Evolutionary conservation across 805 yeast species (phyloP).

Genomic region (Kazachstania psychrophila): DNA sequence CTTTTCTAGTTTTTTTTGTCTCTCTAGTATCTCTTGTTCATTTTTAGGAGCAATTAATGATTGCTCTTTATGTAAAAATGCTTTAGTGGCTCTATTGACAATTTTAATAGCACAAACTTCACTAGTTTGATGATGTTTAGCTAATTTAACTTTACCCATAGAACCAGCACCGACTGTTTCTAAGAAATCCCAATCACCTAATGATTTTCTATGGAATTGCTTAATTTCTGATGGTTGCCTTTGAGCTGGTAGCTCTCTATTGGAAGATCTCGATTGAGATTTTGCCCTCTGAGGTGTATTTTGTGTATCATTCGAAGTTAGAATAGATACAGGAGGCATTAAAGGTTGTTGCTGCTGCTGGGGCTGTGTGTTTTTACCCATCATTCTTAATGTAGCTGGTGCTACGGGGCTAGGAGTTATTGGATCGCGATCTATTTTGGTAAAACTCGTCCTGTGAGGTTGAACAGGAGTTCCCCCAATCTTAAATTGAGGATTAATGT

Average conservation of each 20-base stretch:
- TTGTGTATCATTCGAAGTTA: slow-evolving; percentile 5
- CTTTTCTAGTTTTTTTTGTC: slow-evolving; percentile 64
- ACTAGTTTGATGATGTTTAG: slow-evolving; percentile 71
- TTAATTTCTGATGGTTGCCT: slow-evolving; percentile 9
- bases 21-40: slow-evolving; percentile 42
- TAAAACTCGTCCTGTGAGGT: background rate
- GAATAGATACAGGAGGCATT: slow-evolving; percentile 19
- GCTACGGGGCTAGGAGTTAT: slow-evolving; percentile 17
- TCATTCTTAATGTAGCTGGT: slow-evolving; percentile 30
- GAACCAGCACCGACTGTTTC: slow-evolving; percentile 97
- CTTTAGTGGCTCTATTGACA: slow-evolving; percentile 80
- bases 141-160: slow-evolving; percentile 97
- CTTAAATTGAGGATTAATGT: slow-evolving; percentile 23
- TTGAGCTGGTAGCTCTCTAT: background rate
- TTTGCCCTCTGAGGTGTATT: background rate
- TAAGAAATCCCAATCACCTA: slow-evolving; percentile 95
- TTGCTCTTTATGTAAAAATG: slow-evolving; percentile 66
- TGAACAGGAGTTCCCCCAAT: slow-evolving; percentile 19
- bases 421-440: background rate
- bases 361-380: slow-evolving; percentile 15
- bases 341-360: slow-evolving; percentile 12
- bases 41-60: slow-evolving; percentile 58
- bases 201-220: slow-evolving; percentile 69
- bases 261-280: slow-evolving; percentile 3
- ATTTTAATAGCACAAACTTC: slow-evolving; percentile 90